phyloP scores from a whole-genome alignment of 1,284 basidiomycete species.

The Ganoderma lucidum region DNA sequence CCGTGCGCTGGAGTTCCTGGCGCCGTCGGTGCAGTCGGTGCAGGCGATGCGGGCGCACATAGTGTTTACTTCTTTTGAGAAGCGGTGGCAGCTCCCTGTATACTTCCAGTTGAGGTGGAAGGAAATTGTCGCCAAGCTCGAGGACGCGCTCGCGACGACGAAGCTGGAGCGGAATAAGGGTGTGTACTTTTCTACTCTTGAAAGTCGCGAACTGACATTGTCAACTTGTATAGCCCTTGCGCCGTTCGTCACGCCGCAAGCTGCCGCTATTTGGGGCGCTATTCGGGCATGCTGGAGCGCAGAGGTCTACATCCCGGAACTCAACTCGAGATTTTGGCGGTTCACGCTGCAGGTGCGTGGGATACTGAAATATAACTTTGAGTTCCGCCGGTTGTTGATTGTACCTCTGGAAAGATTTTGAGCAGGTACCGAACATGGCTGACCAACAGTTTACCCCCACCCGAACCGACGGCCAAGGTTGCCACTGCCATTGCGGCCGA shows the following conservation, averaged over 20 bases:
- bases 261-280: conserved; percentile 75
- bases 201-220: not conserved
- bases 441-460: conserved; percentile 52
- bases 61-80: conserved; percentile 77
- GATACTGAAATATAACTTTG: not conserved
- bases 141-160: conserved; percentile 64
- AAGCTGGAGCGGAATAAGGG: conserved; percentile 55
- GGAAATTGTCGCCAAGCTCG: conserved; percentile 83
- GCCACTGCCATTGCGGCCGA: conserved; percentile 45
- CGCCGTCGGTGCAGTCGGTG: conserved; percentile 79
- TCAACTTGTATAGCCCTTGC: conserved; percentile 30
- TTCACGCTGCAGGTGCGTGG: conserved; percentile 80
- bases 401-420: conserved; percentile 59
- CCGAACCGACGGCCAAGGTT: conserved; percentile 45
- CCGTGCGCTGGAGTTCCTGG: conserved; percentile 83
- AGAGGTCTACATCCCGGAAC: conserved; percentile 83
- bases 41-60: conserved; percentile 77
- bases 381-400: conserved; percentile 7
- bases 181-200: conserved; percentile 32
- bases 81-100: conserved; percentile 94
- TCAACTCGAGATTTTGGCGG: conserved; percentile 88
- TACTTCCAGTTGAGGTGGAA: conserved; percentile 99
- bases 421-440: conserved; percentile 84
- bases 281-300: conserved; percentile 85
- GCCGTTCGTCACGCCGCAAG: conserved; percentile 68